phyloP scores from a whole-genome alignment of 352 stramenopile genomes.

The Plasmopara halstedii region DNA sequence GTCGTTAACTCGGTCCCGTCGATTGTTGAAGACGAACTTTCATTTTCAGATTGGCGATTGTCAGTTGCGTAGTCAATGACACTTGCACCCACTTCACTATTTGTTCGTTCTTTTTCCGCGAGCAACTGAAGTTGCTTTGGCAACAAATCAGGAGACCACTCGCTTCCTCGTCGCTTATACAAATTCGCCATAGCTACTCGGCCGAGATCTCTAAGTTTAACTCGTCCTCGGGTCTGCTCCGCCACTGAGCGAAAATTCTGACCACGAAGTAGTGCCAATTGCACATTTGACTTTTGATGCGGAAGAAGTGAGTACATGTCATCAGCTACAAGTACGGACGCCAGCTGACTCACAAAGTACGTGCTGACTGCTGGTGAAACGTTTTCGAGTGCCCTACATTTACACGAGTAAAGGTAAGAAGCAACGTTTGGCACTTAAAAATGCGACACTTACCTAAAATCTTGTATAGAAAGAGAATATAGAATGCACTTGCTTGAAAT shows the following conservation, averaged over 20 bases:
- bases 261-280: slow-evolving; percentile 41
- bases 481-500: slow-evolving; percentile 63
- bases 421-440: not conserved
- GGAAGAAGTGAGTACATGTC: slow-evolving; percentile 48
- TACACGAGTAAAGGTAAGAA: no score
- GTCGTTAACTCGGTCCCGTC: no score
- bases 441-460: slow-evolving; percentile 48
- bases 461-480: slow-evolving; percentile 73
- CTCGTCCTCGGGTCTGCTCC: slow-evolving; percentile 41
- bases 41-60: no score
- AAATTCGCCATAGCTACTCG: slow-evolving; percentile 65
- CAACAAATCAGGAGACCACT: slow-evolving; percentile 66
- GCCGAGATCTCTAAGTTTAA: slow-evolving; percentile 45
- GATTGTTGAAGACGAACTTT: no score
- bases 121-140: slow-evolving; percentile 55
- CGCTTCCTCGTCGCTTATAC: slow-evolving; percentile 46
- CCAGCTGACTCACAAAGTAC: slow-evolving; percentile 74
- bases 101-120: slow-evolving; percentile 24
- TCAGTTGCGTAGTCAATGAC: no score
- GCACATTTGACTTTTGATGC: slow-evolving; percentile 45
- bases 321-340: slow-evolving; percentile 63
- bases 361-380: slow-evolving; percentile 69
- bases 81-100: not conserved
- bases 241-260: slow-evolving; percentile 53
- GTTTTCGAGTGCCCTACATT: slow-evolving; percentile 45